Base-by-base conservation (phyloP, 2,329 filamentous ascomycete species). In the Penicillium hordei region DNA sequence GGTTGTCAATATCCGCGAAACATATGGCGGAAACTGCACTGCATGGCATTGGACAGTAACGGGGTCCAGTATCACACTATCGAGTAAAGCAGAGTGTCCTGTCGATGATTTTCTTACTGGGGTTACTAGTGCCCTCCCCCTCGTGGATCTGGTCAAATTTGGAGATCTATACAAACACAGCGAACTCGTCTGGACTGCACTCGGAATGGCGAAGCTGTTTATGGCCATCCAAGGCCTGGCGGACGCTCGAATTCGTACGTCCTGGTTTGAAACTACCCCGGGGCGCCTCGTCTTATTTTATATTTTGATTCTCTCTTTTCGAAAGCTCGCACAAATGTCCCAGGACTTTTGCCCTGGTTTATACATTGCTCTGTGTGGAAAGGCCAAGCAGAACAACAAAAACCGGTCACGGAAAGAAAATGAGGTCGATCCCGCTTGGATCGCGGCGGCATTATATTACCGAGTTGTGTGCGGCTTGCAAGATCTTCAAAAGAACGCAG, bases 361-460 rank as follows among this genome's bases (percentile, higher is more conserved):
- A 9, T 64, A 52, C 15, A 38, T 54, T 2, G 40, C 53, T 6
- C 43, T 68, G 23, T 57, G 57, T 21, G 57, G 53, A 4, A 60
- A 61, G 31, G 55, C 48, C 45, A 40, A 49, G 12, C 45, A 44
- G 10, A 29, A 46, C 9, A 38, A 45, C 12, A 49, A 44, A 23
- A 25, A 23, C 36, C 39, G 21, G 34, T 2, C 19, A 12, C 27
- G 5, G 7, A 38, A 25, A 25, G 25, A 13, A 43, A 39, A 50
- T n/a, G 34, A 33, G 5, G 19, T 61, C 5, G 56, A 61, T 29
- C 57, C 61, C 15, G 31, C 59, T 21, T 66, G 61, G 63, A 36
- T 60, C n/a, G 63, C 64, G 13, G 45, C 40, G 4, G 62, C 58
- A 19, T 57, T 66, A 13, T 66, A 66, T 31, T 60, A 60, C 25